Conservation (phyloP, 1,284 basidiomycete species). For the Bondarzewia mesenterica region DNA sequence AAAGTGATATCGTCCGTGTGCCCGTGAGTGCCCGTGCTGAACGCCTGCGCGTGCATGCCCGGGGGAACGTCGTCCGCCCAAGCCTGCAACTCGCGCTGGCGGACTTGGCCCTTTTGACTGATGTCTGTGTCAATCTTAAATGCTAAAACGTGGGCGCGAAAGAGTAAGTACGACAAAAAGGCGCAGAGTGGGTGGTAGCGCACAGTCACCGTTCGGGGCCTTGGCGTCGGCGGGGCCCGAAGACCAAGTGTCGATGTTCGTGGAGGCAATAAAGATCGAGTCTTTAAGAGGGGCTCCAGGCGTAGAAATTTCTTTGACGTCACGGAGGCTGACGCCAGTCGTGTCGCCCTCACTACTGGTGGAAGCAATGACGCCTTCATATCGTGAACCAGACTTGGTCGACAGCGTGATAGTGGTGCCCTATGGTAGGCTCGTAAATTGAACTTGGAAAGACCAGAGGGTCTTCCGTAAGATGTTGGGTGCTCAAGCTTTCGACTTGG, state of each 20-base stretch:
- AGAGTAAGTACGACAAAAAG: conserved; percentile 1
- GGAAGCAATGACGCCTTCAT: conserved; percentile 60
- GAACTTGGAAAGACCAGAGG: no score
- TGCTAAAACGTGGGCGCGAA: conserved; percentile 37
- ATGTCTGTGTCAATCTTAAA: conserved; percentile 92
- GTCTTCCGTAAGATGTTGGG: no score
- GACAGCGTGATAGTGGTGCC: conserved; percentile 66
- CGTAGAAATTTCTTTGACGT: conserved; percentile 59
- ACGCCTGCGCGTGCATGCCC: background rate
- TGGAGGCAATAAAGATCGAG: conserved; percentile 54
- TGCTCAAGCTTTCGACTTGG: no score
- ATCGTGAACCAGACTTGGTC: conserved; percentile 60
- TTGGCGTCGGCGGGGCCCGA: conserved; percentile 64
- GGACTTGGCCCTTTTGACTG: conserved; percentile 43
- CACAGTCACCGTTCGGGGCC: conserved; percentile 54
- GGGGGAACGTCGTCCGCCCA: conserved; percentile 43
- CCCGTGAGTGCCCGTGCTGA: conserved; percentile 8
- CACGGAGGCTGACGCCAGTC: conserved; percentile 63
- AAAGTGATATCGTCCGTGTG: conserved; percentile 63
- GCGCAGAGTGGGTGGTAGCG: conserved; percentile 18
- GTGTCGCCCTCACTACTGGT: conserved; percentile 60
- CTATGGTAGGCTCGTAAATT: conserved; percentile 36
- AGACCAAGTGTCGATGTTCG: conserved; percentile 63
- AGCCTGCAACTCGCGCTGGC: conserved; percentile 78
- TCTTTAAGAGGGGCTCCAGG: conserved; percentile 64